Evolutionary conservation across 2,329 filamentous ascomycete species (phyloP), one percentile per base, ranked within the genome.

Genomic region (Pseudodiploospora longispora): DNA sequence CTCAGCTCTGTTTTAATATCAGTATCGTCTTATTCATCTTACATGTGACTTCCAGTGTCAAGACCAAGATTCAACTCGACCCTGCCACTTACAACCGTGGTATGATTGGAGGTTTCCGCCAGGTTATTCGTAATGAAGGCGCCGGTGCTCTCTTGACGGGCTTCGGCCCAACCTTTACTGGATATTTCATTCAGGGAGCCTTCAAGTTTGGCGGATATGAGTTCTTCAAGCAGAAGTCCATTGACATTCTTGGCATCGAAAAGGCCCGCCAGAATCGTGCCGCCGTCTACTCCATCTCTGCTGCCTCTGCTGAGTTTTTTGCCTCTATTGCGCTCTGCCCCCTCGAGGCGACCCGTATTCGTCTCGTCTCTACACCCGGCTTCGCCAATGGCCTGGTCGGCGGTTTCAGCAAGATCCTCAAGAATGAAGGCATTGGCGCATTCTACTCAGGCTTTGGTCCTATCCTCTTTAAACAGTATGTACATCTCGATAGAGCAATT

Each of bases 171-270:
- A 90, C 85, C 60, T 77, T 79, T 56, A 83, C 85, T 54, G 85
- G 85, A 67, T 91, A 91, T 74, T 90, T 89, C 80, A 80, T 90
- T 58, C 85, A 91, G 73, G 85, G 86, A 63, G 83, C 84, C 59
- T 83, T 89, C 78, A 90, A 89, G 73, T 89, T 89, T 67, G 86
- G 86, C 67, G 86, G 86, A 65, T 91, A 90, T 70, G 86, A 91
- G 72, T 81, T 90, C 71, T 90, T 91, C 82, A 91, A 91, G 81
- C 79, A 87, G 73, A 83, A 88, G 69, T 77, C 73, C 61, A 89
- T 90, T 70, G 82, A 85, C 72, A 50, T 75, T 50, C 68, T 90
- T 59, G 86, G 86, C 61, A 79, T 80, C 63, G 83, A 87, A 66
- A 78, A 72, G 52, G 83, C 83, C 58, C 73, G 74, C 57, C 75